Evolutionary conservation across 2,329 filamentous ascomycete species (phyloP), one percentile per base, ranked within the genome.

Genomic region (Pseudogymnoascus sp.): DNA sequence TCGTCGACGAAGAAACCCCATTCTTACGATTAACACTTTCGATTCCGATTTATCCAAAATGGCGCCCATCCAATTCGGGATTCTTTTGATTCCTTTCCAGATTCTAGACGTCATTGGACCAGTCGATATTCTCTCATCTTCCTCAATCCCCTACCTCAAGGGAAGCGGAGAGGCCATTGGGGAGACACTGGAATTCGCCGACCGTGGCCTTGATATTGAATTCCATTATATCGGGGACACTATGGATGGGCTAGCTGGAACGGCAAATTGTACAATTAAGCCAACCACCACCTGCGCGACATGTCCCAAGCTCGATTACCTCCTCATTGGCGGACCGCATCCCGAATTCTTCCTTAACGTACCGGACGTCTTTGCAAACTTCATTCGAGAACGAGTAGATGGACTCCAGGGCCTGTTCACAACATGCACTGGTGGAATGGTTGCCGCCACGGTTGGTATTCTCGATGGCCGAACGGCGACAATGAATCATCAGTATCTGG

Each of bases 391-490:
- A 0, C 69, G 72, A n/a, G 83, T 78, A 67, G 78, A 81, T 0
- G 72, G 72, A 3, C 70, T 88, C 23, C 74, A 80, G 65, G 82
- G 83, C 66, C 63, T 77, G 1, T 75, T 75, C 31, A 71, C 74
- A 1, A 77, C 69, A 0, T 78, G 76, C 63, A 78, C 75, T 0
- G 76, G 76, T 0, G 71, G 72, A 1, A 52, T 65, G 0, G 67
- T 75, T 0, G 66, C 73, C 6, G 74, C 74, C 0, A 43, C 68
- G 1, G 70, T 76, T 0, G 77, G 77, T 0, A 68, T 76, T 5
- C 67, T 81, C 0, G 76, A 81, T 61, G 78, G 79, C 1, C 75
- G 67, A 61, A 72, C 65, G 1, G 79, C 79, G 0, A 81, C 79
- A 0, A 71, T 75, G 2, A 80, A 81, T 63, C 74, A 80, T 62